phyloP scores from a whole-genome alignment of 768 basidiomycete species.

The Tremella fuciformis region DNA sequence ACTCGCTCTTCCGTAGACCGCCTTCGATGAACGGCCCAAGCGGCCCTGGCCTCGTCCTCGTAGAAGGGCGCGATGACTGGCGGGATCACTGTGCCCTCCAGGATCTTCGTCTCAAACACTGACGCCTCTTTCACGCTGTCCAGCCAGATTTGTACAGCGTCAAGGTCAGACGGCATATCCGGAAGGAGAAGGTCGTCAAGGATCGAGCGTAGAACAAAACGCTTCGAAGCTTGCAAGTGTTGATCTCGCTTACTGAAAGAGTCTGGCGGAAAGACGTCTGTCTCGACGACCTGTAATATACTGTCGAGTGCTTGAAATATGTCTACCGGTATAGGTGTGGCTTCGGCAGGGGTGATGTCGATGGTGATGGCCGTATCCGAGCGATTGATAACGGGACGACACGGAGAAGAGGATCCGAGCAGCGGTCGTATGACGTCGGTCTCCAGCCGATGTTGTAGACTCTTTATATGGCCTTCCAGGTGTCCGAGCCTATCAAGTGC shows the following conservation, averaged over 20 bases:
- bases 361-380: constrained; percentile 18
- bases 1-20: constrained; percentile 64
- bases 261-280: constrained; percentile 61
- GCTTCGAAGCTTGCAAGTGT: constrained; percentile 63
- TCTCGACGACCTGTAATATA: constrained; percentile 64
- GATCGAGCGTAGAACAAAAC: constrained; percentile 62
- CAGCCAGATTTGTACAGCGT: constrained; percentile 64
- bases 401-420: not conserved
- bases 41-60: constrained; percentile 60
- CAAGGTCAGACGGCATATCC: constrained; percentile 66
- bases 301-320: constrained; percentile 61
- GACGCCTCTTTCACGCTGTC: constrained; percentile 61
- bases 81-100: constrained; percentile 48
- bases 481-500: too few relatives aligned
- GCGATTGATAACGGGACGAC: not conserved
- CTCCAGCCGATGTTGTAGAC: constrained; percentile 30
- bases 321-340: constrained; percentile 52
- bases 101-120: constrained; percentile 60
- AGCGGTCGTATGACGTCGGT: constrained; percentile 39
- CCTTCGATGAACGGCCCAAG: constrained; percentile 77
- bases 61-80: constrained; percentile 67
- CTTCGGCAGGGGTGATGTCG: constrained; percentile 58
- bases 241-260: constrained; percentile 51
- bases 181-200: constrained; percentile 68
- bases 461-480: too few relatives aligned